Percentiles rank a stretch among this genome's conserved stretches.
Conservation (phyloP, 2,329 filamentous ascomycete genomes). For the Neonectria sp. region DNA sequence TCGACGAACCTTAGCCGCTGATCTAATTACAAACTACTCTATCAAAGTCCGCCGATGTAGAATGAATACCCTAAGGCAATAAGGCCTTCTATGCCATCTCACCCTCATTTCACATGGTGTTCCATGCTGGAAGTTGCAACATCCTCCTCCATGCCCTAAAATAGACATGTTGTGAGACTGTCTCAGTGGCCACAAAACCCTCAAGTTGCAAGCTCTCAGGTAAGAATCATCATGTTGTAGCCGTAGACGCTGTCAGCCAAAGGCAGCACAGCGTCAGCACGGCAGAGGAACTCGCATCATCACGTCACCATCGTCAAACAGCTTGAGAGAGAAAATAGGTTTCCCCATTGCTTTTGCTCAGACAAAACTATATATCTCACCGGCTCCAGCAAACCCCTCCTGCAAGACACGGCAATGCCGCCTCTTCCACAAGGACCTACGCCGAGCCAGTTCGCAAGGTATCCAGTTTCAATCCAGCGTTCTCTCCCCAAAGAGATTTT, state of each 20-base stretch:
- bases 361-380: slow-evolving; percentile 46
- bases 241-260: not conserved
- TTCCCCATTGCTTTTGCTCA: slow-evolving; percentile 44
- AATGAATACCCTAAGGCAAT: not conserved
- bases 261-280: not conserved
- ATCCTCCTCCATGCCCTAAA: not conserved
- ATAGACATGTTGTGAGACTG: not conserved
- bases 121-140: not conserved
- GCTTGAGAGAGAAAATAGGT: slow-evolving; percentile 42
- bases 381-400: slow-evolving; percentile 32
- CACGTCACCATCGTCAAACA: slow-evolving; percentile 12
- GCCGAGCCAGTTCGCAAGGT: slow-evolving; percentile 44
- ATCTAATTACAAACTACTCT: not conserved
- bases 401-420: slow-evolving; percentile 26
- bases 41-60: not conserved
- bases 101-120: slow-evolving; percentile 49
- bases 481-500: slow-evolving; percentile 45
- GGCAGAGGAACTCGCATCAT: not conserved
- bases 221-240: not conserved
- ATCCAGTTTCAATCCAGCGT: slow-evolving; percentile 40
- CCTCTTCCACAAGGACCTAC: slow-evolving; percentile 18
- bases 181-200: not conserved
- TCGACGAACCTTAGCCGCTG: not conserved
- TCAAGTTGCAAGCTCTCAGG: not conserved
- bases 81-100: slow-evolving; percentile 42